Base-by-base conservation (phyloP, 2,329 filamentous ascomycete genomes). In the Blastomyces silverae region DNA sequence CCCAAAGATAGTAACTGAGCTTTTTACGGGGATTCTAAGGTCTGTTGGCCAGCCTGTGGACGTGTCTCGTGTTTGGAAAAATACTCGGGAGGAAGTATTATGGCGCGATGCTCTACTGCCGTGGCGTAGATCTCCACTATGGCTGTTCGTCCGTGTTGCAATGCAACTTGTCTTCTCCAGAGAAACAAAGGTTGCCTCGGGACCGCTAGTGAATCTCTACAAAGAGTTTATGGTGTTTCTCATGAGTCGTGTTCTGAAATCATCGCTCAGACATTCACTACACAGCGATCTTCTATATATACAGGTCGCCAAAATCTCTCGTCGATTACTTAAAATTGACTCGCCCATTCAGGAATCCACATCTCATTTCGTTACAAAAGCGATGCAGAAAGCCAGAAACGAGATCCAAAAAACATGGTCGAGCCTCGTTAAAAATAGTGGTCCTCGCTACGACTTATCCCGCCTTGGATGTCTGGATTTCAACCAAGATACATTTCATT, bases 71-170 rank as follows among this genome's bases (percentile, higher is more conserved):
- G 25, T 66, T 25, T 42, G 39, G 46, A 65, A 65, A 46, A 52
- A 58, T 13, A 64, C 63, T 0, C 79, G 82, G 1, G 83, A 87
- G 50, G 84, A 87, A 17, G 78, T 85, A 0, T 64, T 83, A 11
- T 85, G 77, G 75, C 65, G 68, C 2, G 58, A 72, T 63, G 64
- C 66, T 17, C 66, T 66, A 0, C 53, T 62, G 0, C 81, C 81
- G 0, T 86, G 84, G 84, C 74, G 79, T 13, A 72, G 81, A 56
- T 85, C 83, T 15, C 75, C 84, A 0, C 65, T 82, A 0, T 87
- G 84, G 84, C 74, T 87, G 0, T 73, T 86, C 0, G 64, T 87
- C 2, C 81, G 84, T 0, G 82, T 85, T 0, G 71, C 77, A 0
- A 66, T 85, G 2, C 83, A 86, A 62, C 70, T 74, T 20, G 0